phyloP scores from a whole-genome alignment of 2,329 filamentous ascomycete genomes.

The Nigrospora osmanthi region DNA sequence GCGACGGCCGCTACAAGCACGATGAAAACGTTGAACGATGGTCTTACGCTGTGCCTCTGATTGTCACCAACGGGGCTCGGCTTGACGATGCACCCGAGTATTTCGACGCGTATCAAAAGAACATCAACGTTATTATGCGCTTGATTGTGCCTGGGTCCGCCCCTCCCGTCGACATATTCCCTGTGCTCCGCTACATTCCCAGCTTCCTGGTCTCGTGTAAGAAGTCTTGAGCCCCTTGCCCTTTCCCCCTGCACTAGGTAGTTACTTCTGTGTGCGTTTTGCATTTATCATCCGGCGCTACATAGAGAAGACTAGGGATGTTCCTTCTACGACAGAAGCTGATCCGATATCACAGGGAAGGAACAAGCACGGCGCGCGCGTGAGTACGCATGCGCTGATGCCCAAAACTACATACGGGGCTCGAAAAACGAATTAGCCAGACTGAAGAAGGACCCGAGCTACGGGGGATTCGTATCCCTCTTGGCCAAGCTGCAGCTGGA shows the following conservation, averaged over 20 bases:
- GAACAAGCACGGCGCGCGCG: no score
- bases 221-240: no score
- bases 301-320: no score
- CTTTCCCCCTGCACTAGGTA: no score
- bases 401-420: background rate
- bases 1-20: background rate
- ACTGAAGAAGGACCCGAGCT: background rate
- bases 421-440: background rate
- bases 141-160: background rate
- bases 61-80: conserved; percentile 1
- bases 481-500: conserved; percentile 4
- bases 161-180: conserved; percentile 8
- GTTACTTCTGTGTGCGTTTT: no score
- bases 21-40: background rate
- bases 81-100: background rate
- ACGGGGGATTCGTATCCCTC: background rate
- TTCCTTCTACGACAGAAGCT: no score
- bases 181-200: conserved; percentile 6
- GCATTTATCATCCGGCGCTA: no score
- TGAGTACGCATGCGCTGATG: background rate
- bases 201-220: conserved; percentile 6
- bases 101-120: background rate
- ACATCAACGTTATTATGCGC: background rate
- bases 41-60: conserved; percentile 1
- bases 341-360: no score